phyloP scores from a whole-genome alignment of 768 basidiomycete genomes.

The Phaeotremella skinneri region DNA sequence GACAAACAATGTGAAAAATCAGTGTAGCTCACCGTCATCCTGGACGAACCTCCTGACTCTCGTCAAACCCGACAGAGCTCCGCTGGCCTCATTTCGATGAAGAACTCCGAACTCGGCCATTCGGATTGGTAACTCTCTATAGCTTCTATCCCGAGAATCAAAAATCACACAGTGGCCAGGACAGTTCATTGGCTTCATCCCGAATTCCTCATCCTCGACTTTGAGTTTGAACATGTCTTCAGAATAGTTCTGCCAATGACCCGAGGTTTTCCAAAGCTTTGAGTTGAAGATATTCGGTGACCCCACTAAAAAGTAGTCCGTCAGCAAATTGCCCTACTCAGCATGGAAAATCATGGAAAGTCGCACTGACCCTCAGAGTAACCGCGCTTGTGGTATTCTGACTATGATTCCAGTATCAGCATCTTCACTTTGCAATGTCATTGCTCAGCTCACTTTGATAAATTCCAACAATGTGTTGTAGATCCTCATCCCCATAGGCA shows the following conservation, averaged over 20 bases:
- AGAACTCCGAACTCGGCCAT: slow-evolving; percentile 99
- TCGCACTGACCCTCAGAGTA: slow-evolving; percentile 95
- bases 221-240: slow-evolving; percentile 97
- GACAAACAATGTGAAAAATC: not conserved
- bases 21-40: slow-evolving; percentile 65
- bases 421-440: not conserved
- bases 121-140: slow-evolving; percentile 91
- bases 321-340: slow-evolving; percentile 2
- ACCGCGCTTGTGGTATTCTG: slow-evolving; percentile 90
- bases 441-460: slow-evolving; percentile 66
- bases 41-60: slow-evolving; percentile 93
- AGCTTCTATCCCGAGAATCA: slow-evolving; percentile 86
- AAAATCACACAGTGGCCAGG: slow-evolving; percentile 94
- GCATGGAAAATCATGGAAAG: slow-evolving; percentile 19
- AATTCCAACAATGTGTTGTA: slow-evolving; percentile 90
- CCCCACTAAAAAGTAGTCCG: slow-evolving; percentile 62
- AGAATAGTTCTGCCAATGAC: slow-evolving; percentile 96
- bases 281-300: slow-evolving; percentile 96
- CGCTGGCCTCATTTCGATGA: slow-evolving; percentile 93
- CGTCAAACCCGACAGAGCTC: slow-evolving; percentile 87
- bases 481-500: slow-evolving; percentile 94
- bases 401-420: slow-evolving; percentile 54
- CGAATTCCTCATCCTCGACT: slow-evolving; percentile 94
- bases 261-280: slow-evolving; percentile 96
- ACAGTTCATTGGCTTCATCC: slow-evolving; percentile 98